Percentiles rank a stretch among this genome's conserved stretches.
Evolutionary conservation across 257 asterid genomes (phyloP).

Genomic region (Fraxinus anomala): DNA sequence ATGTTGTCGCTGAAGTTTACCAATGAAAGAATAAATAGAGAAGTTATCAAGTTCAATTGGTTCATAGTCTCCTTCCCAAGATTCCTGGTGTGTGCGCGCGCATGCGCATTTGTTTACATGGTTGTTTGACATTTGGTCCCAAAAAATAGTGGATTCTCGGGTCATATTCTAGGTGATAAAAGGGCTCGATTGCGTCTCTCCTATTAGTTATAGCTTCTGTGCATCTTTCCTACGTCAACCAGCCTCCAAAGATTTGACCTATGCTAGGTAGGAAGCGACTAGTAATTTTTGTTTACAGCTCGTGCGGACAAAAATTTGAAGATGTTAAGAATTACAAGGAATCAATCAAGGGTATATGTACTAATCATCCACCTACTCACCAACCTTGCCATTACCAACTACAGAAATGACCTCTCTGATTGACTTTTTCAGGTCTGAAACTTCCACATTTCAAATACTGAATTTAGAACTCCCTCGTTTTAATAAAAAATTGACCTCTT

Average conservation of each 20-base stretch:
- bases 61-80: background rate
- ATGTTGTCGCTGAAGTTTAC: background rate
- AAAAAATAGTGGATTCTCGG: too few relatives aligned
- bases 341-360: background rate
- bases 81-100: background rate
- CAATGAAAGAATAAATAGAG: background rate
- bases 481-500: background rate
- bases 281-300: background rate
- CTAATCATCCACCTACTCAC: background rate
- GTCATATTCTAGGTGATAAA: too few relatives aligned
- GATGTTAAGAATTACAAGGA: background rate
- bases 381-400: background rate
- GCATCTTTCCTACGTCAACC: background rate
- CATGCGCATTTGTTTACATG: background rate
- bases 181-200: too few relatives aligned
- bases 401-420: background rate
- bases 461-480: slow-evolving; percentile 23
- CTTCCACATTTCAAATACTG: too few relatives aligned
- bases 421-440: too few relatives aligned
- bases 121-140: background rate
- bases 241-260: background rate
- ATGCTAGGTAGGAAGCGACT: background rate
- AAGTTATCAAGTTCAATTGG: background rate
- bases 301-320: background rate
- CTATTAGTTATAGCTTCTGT: too few relatives aligned